Base-by-base conservation (phyloP, 2,329 filamentous ascomycete genomes). In the Xenosphaeropsis pyriputrescens region DNA sequence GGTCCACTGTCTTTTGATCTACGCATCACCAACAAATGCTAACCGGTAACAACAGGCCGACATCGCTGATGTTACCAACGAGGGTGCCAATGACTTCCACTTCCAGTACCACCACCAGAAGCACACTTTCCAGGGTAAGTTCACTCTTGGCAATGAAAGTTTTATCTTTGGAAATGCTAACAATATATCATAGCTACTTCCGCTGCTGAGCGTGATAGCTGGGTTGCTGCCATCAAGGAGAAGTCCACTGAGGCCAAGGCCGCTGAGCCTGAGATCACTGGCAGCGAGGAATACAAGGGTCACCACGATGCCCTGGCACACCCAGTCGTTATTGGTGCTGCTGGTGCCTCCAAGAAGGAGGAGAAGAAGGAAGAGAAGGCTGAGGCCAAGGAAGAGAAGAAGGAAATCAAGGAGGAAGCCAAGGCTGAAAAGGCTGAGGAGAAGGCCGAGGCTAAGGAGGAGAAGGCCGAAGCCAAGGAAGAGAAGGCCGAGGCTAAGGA, bases 81-180 rank as follows among this genome's bases (percentile, higher is more conserved):
- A 86, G 45, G 83, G 85, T 43, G 56, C 72, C 47, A 72, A 74
- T 63, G 88, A 91, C 64, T 94, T 98, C 69, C 68, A 76, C 55
- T 82, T 96, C 69, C 84, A 79, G 57, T 64, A 83, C 56, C 78
- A 81, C 62, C 82, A 81, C 50, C 80, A 93, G 65, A 93, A 94
- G 76, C 86, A 95, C 72, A 73, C 73, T 43, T 94, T 98, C 72
- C 89, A 95, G 74, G 22, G 22, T 26, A 26, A 26, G 22, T 26
- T 26, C n/a, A n/a, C n/a, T 26, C 8, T 26, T 8, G 8, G 8
- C 12, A 6, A 26, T 26, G 22, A 26, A 3, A 3, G 22, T 9
- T 11, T 26, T 26, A 9, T 26, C 8, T 9, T 26, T 26, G 22
- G 3, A 26, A 9, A 26, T 5, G 8, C 22, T 26, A 26, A 26